Evolutionary conservation across 164 flowering plant species (phyloP), one percentile per base, ranked within the genome.

Genomic region (Tetracentron sinense): DNA sequence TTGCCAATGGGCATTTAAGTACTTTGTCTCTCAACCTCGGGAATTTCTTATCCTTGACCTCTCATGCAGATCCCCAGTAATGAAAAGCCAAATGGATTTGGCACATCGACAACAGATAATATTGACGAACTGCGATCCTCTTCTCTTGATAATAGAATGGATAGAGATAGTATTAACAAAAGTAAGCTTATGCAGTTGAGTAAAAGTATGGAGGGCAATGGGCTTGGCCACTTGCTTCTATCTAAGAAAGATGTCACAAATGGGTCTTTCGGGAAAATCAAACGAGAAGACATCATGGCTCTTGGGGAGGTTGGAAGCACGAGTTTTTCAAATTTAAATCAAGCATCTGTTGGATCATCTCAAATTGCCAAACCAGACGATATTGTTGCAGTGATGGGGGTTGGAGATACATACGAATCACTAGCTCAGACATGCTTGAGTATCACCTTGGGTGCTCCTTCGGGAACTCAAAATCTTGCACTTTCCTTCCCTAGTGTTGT

Each of bases 351-450:
- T 57, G 81, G 70, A 56, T 52, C 79, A 48, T 68, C 80, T 70
- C 82, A 80, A 27, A 46, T 70, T 57, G 58, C 62, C 30, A 80
- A 75, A 72, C 65, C 61, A 28, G 81, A 78, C 12, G 46, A 49
- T 56, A 44, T n/a, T 33, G 77, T 64, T 67, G 75, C 57, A 58
- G 42, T 44, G 49, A 35, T 60, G 29, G 81, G 64, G 26, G 71
- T 61, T 16, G 75, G 67, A 61, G 79, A 72, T 58, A 35, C 64
- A 17, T 72, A 77, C 62, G 82, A 73, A 25, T 54, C 90, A 50
- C 52, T 72, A 21, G 71, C 80, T 48, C 82, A 75, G 61, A 74
- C 94, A 65, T 81, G 82, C 73, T 72, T 89, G 77, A 84, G 76
- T 70, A 83, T 86, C 33, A 65, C 78, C 31, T 68, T 86, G 35